phyloP scores from a whole-genome alignment of 2,329 filamentous ascomycete species.

The Corinectria fuckeliana region DNA sequence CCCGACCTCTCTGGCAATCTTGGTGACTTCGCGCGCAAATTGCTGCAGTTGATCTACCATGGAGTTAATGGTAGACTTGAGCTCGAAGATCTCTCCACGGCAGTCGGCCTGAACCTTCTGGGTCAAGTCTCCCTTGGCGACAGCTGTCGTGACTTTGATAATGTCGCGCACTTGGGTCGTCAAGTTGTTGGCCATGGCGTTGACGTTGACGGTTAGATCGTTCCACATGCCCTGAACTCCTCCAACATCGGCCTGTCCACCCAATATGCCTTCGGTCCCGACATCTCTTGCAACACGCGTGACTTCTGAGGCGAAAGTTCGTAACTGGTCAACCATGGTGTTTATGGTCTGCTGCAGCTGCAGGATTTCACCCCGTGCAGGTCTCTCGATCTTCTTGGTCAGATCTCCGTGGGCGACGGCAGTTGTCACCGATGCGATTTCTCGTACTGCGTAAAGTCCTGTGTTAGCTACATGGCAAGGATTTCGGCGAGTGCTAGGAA shows the following conservation, averaged over 20 bases:
- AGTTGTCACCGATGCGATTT: constrained; percentile 84
- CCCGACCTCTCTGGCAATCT: constrained; percentile 94
- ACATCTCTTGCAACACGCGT: constrained; percentile 84
- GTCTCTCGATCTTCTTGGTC: constrained; percentile 83
- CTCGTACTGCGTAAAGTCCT: constrained; percentile 65
- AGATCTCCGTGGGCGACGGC: constrained; percentile 83
- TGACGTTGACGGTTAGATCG: constrained; percentile 84
- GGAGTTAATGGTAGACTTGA: constrained; percentile 98
- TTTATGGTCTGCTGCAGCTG: constrained; percentile 87
- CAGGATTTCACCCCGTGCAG: constrained; percentile 81
- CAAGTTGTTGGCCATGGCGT: constrained; percentile 86
- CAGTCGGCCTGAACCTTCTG: constrained; percentile 96
- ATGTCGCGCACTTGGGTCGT: constrained; percentile 95
- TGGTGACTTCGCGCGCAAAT: constrained; percentile 96
- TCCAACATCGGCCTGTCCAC: constrained; percentile 82
- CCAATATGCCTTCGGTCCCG: constrained; percentile 82
- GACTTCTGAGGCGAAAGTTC: constrained; percentile 84
- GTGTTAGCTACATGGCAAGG: constrained; percentile 19
- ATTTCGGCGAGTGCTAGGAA: too few relatives aligned
- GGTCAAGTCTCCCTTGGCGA: constrained; percentile 86
- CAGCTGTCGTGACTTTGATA: constrained; percentile 77
- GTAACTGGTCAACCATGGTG: constrained; percentile 86
- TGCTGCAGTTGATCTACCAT: constrained; percentile 99
- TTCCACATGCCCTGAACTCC: constrained; percentile 91
- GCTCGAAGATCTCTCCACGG: constrained; percentile 88